These are phyloP conservation scores for Dendrobium huoshanense DNA, from an alignment of 106 monocot species.

Conservation along the genomic window DNA sequence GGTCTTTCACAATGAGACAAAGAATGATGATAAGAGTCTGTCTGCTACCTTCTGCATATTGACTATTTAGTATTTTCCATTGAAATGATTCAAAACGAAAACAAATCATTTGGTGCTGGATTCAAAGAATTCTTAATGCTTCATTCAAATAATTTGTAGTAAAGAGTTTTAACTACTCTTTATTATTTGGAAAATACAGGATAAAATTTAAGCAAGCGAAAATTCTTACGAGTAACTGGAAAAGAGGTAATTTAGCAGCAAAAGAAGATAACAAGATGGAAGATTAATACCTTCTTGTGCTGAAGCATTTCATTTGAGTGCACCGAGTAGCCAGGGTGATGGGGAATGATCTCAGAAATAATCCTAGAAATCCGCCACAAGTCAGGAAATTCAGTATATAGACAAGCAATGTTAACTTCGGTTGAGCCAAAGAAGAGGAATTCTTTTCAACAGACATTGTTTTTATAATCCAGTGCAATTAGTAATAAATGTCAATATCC, in stretches of 20 bases:
- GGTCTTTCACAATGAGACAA: neutral
- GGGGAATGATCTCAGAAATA: slow-evolving; percentile 26
- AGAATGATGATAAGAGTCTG: neutral
- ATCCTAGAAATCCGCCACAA: slow-evolving; percentile 12
- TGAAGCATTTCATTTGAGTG: slow-evolving; percentile 22
- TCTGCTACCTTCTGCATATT: neutral
- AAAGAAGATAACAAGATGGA: neutral
- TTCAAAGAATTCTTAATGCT: neutral
- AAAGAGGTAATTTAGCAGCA: neutral
- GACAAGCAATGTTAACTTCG: neutral
- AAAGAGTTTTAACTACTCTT: neutral
- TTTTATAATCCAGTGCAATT: neutral
- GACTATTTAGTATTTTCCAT: neutral
- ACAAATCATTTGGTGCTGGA: neutral
- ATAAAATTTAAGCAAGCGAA: neutral
- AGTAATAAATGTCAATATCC: neutral
- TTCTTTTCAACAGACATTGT: too few species aligned
- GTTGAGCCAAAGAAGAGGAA: neutral
- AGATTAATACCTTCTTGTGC: slow-evolving; percentile 20
- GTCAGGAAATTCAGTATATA: neutral
- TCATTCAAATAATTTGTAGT: neutral
- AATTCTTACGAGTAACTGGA: neutral
- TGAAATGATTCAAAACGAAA: neutral
- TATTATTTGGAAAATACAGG: neutral
- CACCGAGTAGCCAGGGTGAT: slow-evolving; percentile 19